Percentiles rank a stretch among this genome's conserved stretches.
Evolutionary conservation across 1,139 yeast genomes (phyloP).

Genomic region (Casaregolazyma lundiana): DNA sequence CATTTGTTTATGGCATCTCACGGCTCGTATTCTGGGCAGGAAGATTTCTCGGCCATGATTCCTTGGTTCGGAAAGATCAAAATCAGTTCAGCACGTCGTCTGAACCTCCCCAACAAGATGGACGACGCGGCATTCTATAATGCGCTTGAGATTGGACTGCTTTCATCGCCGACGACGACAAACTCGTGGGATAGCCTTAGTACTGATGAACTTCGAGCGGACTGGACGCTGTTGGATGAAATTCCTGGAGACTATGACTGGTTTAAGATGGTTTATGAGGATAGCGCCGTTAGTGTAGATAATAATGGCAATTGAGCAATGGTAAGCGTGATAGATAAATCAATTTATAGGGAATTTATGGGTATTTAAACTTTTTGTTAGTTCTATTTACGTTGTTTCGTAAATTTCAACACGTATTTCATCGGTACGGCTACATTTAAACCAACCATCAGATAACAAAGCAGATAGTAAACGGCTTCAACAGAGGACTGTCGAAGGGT

Average conservation of each 20-base stretch:
- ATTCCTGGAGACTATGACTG: not conserved
- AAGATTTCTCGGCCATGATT: not conserved
- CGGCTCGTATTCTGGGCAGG: not conserved
- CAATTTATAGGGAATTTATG: no score
- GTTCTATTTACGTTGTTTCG: no score
- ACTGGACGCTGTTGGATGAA: not conserved
- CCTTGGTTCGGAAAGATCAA: not conserved
- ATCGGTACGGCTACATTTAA: no score
- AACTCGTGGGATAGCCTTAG: not conserved
- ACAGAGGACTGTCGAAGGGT: no score
- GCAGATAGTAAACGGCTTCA: no score
- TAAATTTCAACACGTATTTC: no score
- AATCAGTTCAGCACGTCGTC: not conserved
- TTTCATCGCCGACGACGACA: not conserved
- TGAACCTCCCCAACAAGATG: not conserved
- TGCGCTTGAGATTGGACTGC: not conserved
- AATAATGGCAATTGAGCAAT: not conserved
- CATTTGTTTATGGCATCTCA: not conserved
- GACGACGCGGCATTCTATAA: not conserved
- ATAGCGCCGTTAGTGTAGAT: not conserved
- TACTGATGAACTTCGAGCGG: not conserved
- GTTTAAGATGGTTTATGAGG: not conserved
- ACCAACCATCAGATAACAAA: no score
- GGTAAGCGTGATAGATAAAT: no score
- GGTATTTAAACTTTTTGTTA: no score